A percentile compares a stretch with the other conserved stretches of the same genome.
These are phyloP conservation scores for Fusarium zealandicum DNA, from an alignment of 2,329 filamentous ascomycete species.

Conservation along the genomic window DNA sequence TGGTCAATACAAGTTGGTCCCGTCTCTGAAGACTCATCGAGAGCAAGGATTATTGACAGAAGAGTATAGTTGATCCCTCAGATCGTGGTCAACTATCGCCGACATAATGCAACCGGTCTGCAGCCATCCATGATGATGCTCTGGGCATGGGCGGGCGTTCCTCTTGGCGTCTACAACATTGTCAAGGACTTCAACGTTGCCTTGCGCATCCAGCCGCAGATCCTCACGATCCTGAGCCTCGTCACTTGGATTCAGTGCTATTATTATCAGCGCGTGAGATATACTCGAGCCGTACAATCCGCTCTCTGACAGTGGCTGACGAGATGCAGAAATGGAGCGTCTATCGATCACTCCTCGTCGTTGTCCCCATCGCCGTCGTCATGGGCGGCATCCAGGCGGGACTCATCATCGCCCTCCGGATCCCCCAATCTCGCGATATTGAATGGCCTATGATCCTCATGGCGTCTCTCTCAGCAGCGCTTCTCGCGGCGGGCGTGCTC, in stretches of 20 bases:
- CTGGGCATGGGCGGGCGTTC: slow-evolving; percentile 72
- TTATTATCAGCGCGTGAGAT: slow-evolving; percentile 50
- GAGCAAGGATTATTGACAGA: background rate
- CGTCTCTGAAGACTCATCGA: background rate
- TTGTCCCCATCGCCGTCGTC: slow-evolving; percentile 58
- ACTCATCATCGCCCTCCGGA: slow-evolving; percentile 64
- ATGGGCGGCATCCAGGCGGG: slow-evolving; percentile 67
- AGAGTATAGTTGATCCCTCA: slow-evolving; percentile 69
- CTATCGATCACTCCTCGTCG: slow-evolving; percentile 55
- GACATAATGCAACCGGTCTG: slow-evolving; percentile 70
- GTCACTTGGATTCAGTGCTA: slow-evolving; percentile 54
- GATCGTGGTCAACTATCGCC: slow-evolving; percentile 71
- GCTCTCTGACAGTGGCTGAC: slow-evolving; percentile 12
- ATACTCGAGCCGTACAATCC: background rate
- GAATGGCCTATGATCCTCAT: slow-evolving; percentile 72
- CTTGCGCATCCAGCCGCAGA: slow-evolving; percentile 53
- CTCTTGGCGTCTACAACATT: slow-evolving; percentile 63
- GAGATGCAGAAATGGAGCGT: slow-evolving; percentile 58
- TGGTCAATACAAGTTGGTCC: slow-evolving; percentile 68
- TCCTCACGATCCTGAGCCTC: slow-evolving; percentile 52
- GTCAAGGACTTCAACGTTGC: slow-evolving; percentile 52
- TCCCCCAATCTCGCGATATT: slow-evolving; percentile 51
- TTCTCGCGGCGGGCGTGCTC: slow-evolving; percentile 71
- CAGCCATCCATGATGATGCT: slow-evolving; percentile 77
- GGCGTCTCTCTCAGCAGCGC: slow-evolving; percentile 68